These are phyloP conservation scores for Arabidopsis suecica DNA, from an alignment of 345 rosid genomes.

Conservation along the genomic window DNA sequence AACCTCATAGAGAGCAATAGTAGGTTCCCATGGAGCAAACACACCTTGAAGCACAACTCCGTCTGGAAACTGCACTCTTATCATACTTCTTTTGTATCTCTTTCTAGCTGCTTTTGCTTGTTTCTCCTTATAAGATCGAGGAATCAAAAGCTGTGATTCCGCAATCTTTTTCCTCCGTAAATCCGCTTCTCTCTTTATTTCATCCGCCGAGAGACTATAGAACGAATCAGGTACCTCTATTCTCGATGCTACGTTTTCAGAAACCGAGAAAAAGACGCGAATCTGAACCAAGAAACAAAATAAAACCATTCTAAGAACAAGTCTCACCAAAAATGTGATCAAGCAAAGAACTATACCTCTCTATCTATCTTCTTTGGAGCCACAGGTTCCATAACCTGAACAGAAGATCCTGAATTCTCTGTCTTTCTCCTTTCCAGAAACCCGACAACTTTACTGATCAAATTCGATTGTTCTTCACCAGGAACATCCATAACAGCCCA, in stretches of 20 bases:
- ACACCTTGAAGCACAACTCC: slow-evolving; percentile 92
- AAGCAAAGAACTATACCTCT: slow-evolving; percentile 56
- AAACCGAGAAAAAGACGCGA: slow-evolving; percentile 80
- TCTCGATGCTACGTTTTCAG: slow-evolving; percentile 82
- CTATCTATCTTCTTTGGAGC: slow-evolving; percentile 75
- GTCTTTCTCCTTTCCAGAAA: slow-evolving; percentile 60
- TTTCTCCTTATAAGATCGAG: slow-evolving; percentile 85
- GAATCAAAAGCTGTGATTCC: slow-evolving; percentile 88
- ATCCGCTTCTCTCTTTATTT: slow-evolving; percentile 83
- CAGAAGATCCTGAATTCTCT: slow-evolving; percentile 43
- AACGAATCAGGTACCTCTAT: slow-evolving; percentile 93
- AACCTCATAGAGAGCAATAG: slow-evolving; percentile 84
- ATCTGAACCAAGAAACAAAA: slow-evolving; percentile 49
- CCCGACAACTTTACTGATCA: slow-evolving; percentile 55
- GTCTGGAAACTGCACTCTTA: slow-evolving; percentile 91
- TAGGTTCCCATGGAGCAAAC: slow-evolving; percentile 90
- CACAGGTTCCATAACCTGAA: slow-evolving; percentile 46
- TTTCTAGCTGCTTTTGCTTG: slow-evolving; percentile 82
- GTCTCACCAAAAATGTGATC: not conserved
- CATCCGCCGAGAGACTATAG: slow-evolving; percentile 76
- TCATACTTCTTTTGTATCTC: slow-evolving; percentile 65
- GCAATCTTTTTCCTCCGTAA: slow-evolving; percentile 80
- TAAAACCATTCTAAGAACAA: slow-evolving; percentile 20
- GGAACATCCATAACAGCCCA: slow-evolving; percentile 85
- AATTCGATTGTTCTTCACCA: slow-evolving; percentile 45